These are phyloP conservation scores for Chondrus crispus DNA, from an alignment of 23 red algal genomes.

Conservation along the genomic window DNA sequence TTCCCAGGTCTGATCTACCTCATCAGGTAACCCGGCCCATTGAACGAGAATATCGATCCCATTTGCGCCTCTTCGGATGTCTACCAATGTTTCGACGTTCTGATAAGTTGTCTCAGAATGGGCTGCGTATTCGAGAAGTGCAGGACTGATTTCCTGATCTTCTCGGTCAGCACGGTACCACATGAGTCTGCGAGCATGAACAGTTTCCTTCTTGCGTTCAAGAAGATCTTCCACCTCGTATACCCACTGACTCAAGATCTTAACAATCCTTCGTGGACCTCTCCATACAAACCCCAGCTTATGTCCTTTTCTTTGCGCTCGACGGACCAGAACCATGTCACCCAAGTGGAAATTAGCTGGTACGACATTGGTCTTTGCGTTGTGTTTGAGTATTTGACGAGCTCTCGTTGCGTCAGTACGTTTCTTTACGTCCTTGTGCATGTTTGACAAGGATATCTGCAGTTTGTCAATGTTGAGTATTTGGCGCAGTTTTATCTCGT, in stretches of 20 bases:
- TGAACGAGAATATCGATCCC: not conserved
- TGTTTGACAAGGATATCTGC: not conserved
- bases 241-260: not conserved
- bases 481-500: not conserved
- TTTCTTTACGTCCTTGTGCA: not conserved
- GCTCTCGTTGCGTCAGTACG: not conserved
- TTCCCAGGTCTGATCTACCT: not conserved
- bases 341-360: not conserved
- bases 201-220: not conserved
- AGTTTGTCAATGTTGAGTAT: not conserved
- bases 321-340: not conserved
- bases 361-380: not conserved
- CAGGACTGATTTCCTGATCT: not conserved
- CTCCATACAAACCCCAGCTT: not conserved
- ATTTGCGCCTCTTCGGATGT: not conserved
- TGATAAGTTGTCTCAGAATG: conserved; percentile 4
- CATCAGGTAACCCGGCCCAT: not conserved
- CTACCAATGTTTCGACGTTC: not conserved
- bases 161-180: not conserved
- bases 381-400: not conserved
- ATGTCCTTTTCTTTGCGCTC: not conserved
- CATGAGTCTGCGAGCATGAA: not conserved
- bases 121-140: not conserved
- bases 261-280: not conserved
- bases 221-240: not conserved